phyloP scores from a whole-genome alignment of 2,329 filamentous ascomycete species.

The Arthrinium puccinioides region DNA sequence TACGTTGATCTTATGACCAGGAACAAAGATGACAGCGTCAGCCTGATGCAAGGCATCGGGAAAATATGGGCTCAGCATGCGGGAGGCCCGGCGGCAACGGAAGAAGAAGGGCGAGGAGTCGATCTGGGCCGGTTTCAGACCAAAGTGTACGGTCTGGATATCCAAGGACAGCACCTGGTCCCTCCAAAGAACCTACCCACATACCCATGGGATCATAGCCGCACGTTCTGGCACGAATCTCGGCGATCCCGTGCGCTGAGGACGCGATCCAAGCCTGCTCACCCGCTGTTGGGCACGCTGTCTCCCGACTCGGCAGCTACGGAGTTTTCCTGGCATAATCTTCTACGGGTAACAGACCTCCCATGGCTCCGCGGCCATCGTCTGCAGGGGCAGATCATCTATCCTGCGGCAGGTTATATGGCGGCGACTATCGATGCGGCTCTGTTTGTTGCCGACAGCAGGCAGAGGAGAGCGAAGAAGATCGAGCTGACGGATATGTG shows the following conservation, averaged over 20 bases:
- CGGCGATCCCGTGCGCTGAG: constrained; percentile 1
- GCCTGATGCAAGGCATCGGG: constrained; percentile 4
- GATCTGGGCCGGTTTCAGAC: neutral
- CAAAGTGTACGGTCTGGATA: neutral
- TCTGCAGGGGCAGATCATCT: constrained; percentile 9
- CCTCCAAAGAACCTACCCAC: constrained; percentile 6
- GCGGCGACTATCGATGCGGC: constrained; percentile 9
- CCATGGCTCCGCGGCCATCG: constrained; percentile 9
- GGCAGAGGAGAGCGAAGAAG: constrained; percentile 6
- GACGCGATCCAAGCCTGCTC: neutral
- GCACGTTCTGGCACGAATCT: constrained; percentile 7
- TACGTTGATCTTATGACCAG: constrained; percentile 5
- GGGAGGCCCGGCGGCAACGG: constrained; percentile 7
- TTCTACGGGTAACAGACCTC: constrained; percentile 5
- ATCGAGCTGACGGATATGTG: constrained; percentile 10
- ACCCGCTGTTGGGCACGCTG: constrained; percentile 8
- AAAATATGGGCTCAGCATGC: neutral
- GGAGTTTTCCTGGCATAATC: constrained; percentile 8
- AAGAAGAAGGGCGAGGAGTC: neutral
- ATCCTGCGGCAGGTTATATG: constrained; percentile 12
- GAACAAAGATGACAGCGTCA: neutral
- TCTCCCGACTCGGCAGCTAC: constrained; percentile 3
- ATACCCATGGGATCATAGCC: constrained; percentile 11
- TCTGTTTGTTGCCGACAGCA: constrained; percentile 7
- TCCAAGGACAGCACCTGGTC: neutral